Conservation (phyloP, 257 asterid species). For the Orobanche coerulescens region DNA sequence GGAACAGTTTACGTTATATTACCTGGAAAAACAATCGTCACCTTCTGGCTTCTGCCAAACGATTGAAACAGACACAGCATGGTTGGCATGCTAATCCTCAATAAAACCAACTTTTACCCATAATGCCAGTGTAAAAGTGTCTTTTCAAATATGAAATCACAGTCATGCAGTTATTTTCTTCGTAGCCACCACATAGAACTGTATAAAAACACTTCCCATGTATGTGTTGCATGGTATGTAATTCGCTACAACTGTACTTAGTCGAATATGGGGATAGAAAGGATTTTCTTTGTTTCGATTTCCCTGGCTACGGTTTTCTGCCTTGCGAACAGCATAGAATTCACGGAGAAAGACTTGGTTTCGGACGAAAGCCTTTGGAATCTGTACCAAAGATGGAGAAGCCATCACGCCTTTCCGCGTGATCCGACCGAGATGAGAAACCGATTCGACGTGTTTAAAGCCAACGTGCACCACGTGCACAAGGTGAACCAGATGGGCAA, state of each 20-base stretch:
- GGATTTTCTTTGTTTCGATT: slow-evolving; percentile 29
- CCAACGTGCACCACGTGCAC: slow-evolving; percentile 62
- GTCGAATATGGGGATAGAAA: slow-evolving; percentile 30
- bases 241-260: background rate
- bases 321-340: slow-evolving; percentile 45
- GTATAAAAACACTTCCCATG: slow-evolving; percentile 16
- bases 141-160: slow-evolving; percentile 3
- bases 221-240: background rate
- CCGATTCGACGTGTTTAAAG: slow-evolving; percentile 82
- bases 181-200: slow-evolving; percentile 13
- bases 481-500: slow-evolving; percentile 57
- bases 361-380: slow-evolving; percentile 83
- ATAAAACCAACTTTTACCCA: slow-evolving; percentile 21
- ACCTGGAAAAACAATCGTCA: slow-evolving; percentile 27
- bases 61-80: slow-evolving; percentile 27
- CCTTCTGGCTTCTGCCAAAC: slow-evolving; percentile 19
- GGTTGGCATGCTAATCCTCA: slow-evolving; percentile 20
- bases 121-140: slow-evolving; percentile 26
- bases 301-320: slow-evolving; percentile 28
- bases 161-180: slow-evolving; percentile 21
- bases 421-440: slow-evolving; percentile 50
- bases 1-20: slow-evolving; percentile 6
- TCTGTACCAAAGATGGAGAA: slow-evolving; percentile 72
- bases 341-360: slow-evolving; percentile 60
- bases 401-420: slow-evolving; percentile 64